A percentile compares a stretch with the other conserved stretches of the same genome.
These are phyloP conservation scores for Piloderma croceum DNA, from an alignment of 768 basidiomycete genomes.

Conservation along the genomic window DNA sequence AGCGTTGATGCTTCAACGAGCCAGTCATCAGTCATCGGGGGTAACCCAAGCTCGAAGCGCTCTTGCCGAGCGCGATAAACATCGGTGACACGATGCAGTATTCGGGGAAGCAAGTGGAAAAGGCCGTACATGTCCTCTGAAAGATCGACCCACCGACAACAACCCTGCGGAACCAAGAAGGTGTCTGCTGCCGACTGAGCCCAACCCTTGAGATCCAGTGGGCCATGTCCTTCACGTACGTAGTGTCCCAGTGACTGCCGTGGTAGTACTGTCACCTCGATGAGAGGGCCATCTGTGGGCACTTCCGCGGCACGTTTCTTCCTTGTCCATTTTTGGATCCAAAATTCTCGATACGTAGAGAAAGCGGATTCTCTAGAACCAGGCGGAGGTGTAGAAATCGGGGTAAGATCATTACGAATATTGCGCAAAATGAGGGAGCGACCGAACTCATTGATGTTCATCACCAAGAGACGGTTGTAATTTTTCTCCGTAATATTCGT, in stretches of 20 bases:
- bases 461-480: constrained; percentile 46
- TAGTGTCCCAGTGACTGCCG: constrained; percentile 40
- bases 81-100: constrained; percentile 63
- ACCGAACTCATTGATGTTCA: constrained; percentile 51
- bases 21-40: constrained; percentile 49
- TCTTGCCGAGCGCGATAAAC: constrained; percentile 53
- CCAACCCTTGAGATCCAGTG: constrained; percentile 20
- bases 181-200: constrained; percentile 19
- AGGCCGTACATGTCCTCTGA: constrained; percentile 43
- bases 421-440: constrained; percentile 49
- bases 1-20: constrained; percentile 74
- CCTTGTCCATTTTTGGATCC: constrained; percentile 47
- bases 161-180: constrained; percentile 34
- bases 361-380: constrained; percentile 45
- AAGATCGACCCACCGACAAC: constrained; percentile 53
- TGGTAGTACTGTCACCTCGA: constrained; percentile 47
- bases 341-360: constrained; percentile 57
- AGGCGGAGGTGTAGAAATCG: constrained; percentile 48
- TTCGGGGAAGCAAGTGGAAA: constrained; percentile 56
- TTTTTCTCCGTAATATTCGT: constrained; percentile 41
- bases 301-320: constrained; percentile 31
- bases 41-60: constrained; percentile 52
- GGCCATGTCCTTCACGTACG: constrained; percentile 13
- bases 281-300: constrained; percentile 52
- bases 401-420: constrained; percentile 62